Percentiles rank a stretch among this genome's conserved stretches.
Evolutionary conservation across 768 basidiomycete species (phyloP).

Genomic region (Boletus sensibilis): DNA sequence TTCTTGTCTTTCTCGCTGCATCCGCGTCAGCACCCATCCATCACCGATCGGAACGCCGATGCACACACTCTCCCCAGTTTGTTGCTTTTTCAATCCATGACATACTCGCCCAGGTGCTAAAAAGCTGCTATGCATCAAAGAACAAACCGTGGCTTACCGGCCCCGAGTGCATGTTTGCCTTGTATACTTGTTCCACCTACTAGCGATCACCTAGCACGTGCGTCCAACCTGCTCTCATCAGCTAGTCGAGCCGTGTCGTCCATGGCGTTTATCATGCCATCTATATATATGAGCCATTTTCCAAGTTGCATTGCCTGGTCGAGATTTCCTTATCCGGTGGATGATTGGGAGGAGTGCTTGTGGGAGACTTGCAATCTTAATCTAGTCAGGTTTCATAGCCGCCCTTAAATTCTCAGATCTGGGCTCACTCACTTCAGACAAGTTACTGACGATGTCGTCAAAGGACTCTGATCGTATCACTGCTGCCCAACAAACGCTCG

Average conservation of each 20-base stretch:
- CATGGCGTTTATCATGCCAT: too few relatives aligned
- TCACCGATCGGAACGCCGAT: too few relatives aligned
- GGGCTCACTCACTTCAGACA: not conserved
- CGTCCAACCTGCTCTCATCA: not conserved
- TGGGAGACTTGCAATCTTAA: not conserved
- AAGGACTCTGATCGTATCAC: constrained; percentile 58
- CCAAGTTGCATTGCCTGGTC: not conserved
- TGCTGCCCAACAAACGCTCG: constrained; percentile 68
- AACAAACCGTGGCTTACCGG: too few relatives aligned
- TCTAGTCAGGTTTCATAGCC: not conserved
- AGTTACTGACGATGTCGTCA: constrained; percentile 32
- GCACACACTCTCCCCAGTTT: too few relatives aligned
- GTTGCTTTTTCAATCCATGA: too few relatives aligned
- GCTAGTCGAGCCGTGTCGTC: not conserved
- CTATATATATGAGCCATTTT: not conserved
- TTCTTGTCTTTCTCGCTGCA: too few relatives aligned
- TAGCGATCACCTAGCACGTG: not conserved
- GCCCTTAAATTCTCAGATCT: too few relatives aligned
- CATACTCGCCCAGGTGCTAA: too few relatives aligned
- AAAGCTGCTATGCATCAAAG: too few relatives aligned
- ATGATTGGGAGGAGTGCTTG: not conserved
- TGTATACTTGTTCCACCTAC: not conserved
- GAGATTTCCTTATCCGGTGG: constrained; percentile 9
- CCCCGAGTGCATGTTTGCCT: not conserved
- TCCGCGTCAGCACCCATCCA: too few relatives aligned